Percentiles rank a stretch among this genome's conserved stretches.
Conservation (phyloP, 73 alveolate genomes). For the Paraurostyla sp. region DNA sequence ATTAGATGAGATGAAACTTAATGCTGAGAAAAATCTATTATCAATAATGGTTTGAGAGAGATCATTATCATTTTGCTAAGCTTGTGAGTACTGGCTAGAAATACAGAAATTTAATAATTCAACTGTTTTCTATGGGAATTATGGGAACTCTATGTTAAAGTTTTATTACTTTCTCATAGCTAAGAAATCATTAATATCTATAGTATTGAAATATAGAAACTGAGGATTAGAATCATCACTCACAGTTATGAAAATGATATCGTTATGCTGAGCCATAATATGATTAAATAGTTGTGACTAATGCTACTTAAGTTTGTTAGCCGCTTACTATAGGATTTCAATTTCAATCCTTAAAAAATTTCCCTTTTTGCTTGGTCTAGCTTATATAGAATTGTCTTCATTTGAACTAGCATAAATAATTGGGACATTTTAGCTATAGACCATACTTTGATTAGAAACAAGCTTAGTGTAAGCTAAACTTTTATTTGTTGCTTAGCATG, state of each 20-base stretch:
- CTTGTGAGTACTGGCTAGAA: neutral
- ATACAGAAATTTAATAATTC: conserved; percentile 27
- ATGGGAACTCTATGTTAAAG: conserved; percentile 12
- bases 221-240: conserved; percentile 40
- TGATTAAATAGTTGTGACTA: neutral
- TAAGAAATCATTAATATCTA: neutral
- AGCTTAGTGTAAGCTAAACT: conserved; percentile 24
- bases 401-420: neutral
- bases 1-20: neutral
- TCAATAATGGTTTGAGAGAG: neutral
- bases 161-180: neutral
- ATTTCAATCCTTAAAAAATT: neutral
- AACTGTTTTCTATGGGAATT: conserved; percentile 13
- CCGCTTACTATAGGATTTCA: neutral
- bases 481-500: neutral
- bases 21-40: conserved; percentile 35
- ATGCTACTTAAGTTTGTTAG: neutral
- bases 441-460: conserved; percentile 28
- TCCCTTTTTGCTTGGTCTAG: neutral
- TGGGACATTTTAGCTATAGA: neutral
- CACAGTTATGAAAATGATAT: neutral
- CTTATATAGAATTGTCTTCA: too few relatives aligned
- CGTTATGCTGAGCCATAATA: neutral
- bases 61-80: neutral
- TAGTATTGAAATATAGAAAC: conserved; percentile 1